Conservation (phyloP, 108 stramenopile species). For the Nitzschia sp. region DNA sequence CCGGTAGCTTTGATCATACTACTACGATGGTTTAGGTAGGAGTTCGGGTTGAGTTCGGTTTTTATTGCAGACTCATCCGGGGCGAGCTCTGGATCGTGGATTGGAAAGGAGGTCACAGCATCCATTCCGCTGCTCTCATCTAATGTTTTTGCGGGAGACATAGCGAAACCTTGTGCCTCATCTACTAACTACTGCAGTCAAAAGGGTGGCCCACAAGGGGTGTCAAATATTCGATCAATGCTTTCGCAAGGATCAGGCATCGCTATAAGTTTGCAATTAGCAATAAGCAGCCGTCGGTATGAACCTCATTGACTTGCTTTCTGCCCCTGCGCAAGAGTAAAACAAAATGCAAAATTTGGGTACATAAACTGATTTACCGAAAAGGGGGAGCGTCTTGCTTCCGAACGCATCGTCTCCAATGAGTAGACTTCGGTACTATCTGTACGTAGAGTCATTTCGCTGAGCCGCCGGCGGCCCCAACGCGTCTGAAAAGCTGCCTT, state of each 20-base stretch:
- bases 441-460: neutral
- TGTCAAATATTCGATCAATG: constrained; percentile 78
- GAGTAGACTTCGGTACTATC: neutral
- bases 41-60: too few species aligned
- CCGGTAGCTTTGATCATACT: too few species aligned
- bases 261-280: constrained; percentile 87
- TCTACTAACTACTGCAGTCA: neutral
- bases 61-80: too few species aligned
- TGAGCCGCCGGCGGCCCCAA: neutral
- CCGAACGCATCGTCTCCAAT: too few species aligned
- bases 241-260: constrained; percentile 58
- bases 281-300: constrained; percentile 83
- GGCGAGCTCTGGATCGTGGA: too few species aligned
- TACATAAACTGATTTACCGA: constrained; percentile 48
- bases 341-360: constrained; percentile 16
- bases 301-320: constrained; percentile 83
- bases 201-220: constrained; percentile 60
- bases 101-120: too few species aligned
- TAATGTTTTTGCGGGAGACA: too few species aligned
- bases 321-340: constrained; percentile 88
- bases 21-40: too few species aligned
- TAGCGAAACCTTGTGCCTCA: too few species aligned
- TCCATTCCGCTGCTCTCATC: too few species aligned
- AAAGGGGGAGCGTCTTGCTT: too few species aligned
- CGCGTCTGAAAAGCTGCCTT: too few species aligned